Percentiles rank a stretch among this genome's conserved stretches.
Evolutionary conservation across 768 basidiomycete species (phyloP).

Genomic region (Kwoniella dejecticola): DNA sequence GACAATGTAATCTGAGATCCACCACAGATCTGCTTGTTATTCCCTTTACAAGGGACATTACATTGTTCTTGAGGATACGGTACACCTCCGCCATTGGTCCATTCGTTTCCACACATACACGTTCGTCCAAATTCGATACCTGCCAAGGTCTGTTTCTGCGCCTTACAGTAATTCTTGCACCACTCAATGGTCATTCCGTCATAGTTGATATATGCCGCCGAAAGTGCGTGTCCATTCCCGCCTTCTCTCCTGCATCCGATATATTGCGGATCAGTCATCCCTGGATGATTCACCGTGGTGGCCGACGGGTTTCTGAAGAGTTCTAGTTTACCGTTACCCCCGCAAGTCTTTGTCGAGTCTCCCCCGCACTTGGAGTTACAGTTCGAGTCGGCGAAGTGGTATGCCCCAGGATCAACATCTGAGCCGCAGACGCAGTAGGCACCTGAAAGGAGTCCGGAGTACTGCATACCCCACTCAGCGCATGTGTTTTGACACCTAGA

Average conservation of each 20-base stretch:
- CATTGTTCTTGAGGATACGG: slow-evolving; percentile 18
- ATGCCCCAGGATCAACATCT: slow-evolving; percentile 10
- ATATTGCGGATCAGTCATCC: slow-evolving; percentile 19
- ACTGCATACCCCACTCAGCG: slow-evolving; percentile 21
- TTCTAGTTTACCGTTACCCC: slow-evolving; percentile 28
- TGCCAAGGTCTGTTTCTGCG: slow-evolving; percentile 11
- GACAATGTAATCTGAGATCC: slow-evolving; percentile 10
- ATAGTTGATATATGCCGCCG: slow-evolving; percentile 16
- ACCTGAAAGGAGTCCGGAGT: slow-evolving; percentile 14
- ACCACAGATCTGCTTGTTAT: slow-evolving; percentile 20
- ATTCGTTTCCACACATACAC: slow-evolving; percentile 22
- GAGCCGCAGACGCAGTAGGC: slow-evolving; percentile 21
- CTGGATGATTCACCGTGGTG: slow-evolving; percentile 17
- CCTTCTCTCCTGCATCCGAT: slow-evolving; percentile 25
- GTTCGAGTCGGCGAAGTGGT: slow-evolving; percentile 5
- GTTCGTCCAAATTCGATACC: slow-evolving; percentile 13
- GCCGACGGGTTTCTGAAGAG: slow-evolving; percentile 25
- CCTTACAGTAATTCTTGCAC: slow-evolving; percentile 24
- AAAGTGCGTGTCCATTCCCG: slow-evolving; percentile 2
- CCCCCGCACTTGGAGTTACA: slow-evolving; percentile 24
- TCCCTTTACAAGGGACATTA: slow-evolving; percentile 19
- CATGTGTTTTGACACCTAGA: slow-evolving; percentile 24
- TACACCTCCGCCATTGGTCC: slow-evolving; percentile 14
- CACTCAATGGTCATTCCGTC: slow-evolving; percentile 19
- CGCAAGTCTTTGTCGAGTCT: slow-evolving; percentile 33